Evolutionary conservation across 208 protist genomes (phyloP).

Genomic region (Blechomonas ayalai): DNA sequence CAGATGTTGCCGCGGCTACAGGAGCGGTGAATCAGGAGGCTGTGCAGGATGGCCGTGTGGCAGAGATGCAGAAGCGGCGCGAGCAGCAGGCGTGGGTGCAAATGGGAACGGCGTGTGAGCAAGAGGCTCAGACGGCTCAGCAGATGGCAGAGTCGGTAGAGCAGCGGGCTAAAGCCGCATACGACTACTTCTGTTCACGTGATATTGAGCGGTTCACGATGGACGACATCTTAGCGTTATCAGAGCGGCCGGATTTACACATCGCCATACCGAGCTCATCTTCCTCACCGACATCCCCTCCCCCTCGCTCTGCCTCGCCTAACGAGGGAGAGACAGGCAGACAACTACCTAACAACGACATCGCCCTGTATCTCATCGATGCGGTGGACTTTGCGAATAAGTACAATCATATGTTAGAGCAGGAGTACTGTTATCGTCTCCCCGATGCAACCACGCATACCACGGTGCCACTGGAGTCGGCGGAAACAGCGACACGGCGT

Average conservation of each 20-base stretch:
- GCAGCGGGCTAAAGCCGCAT: slow-evolving; percentile 24
- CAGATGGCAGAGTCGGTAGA: slow-evolving; percentile 22
- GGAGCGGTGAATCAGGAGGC: slow-evolving; percentile 17
- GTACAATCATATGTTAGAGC: slow-evolving; percentile 64
- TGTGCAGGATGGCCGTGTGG: slow-evolving; percentile 28
- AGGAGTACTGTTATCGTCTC: slow-evolving; percentile 57
- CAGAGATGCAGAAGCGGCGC: slow-evolving; percentile 17
- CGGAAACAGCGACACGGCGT: neutral
- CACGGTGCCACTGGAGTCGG: neutral
- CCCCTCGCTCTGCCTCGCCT: neutral
- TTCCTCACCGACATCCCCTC: slow-evolving; percentile 3
- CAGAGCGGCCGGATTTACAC: slow-evolving; percentile 5
- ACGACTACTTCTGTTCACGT: slow-evolving; percentile 45
- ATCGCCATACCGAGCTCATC: slow-evolving; percentile 4
- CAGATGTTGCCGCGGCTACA: slow-evolving; percentile 7
- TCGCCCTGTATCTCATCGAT: slow-evolving; percentile 61
- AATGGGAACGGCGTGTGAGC: slow-evolving; percentile 16
- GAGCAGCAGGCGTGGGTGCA: slow-evolving; percentile 32
- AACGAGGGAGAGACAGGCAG: neutral
- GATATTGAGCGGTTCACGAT: slow-evolving; percentile 49
- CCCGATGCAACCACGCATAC: slow-evolving; percentile 15
- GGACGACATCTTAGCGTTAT: slow-evolving; percentile 41
- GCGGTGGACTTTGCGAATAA: slow-evolving; percentile 54
- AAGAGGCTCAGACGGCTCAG: slow-evolving; percentile 24
- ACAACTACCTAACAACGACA: neutral